Base-by-base conservation (phyloP, 2,329 filamentous ascomycete genomes). In the Pseudogymnoascus sp. region DNA sequence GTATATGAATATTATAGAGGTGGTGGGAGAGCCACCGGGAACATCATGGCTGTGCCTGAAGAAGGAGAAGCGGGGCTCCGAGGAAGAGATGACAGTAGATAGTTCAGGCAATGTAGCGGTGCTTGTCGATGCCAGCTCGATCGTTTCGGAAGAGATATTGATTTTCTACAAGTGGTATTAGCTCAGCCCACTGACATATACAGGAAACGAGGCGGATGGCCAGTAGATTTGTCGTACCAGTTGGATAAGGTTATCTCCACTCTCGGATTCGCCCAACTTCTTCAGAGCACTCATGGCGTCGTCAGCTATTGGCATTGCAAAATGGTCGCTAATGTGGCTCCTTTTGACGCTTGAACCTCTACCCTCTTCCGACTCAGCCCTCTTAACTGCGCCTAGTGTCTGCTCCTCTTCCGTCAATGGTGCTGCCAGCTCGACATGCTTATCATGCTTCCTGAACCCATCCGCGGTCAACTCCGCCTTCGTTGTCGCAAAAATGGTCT, bases 391-490 rank as follows among this genome's bases (percentile, higher is more conserved):
- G 33, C 84, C 84, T 64, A 91, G 75, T 2, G 81, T 82, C 67
- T 82, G 78, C 76, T 94, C 90, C 74, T 93, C 89, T 70, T 90
- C 86, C 0, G 90, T 94, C 66, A 94, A 77, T 14, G 90, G 90
- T 12, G 88, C 88, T 35, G 79, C 83, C 37, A 85, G 71, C 63
- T 77, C 76, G 6, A 76, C 79, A 71, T 93, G 89, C 57, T 81
- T 81, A 69, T 91, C 87, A 70, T 91, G 88, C 69, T 82, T 85
- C 68, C 80, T 78, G 76, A 92, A 94, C 0, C 90, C 90, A 39
- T 80, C 77, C 11, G 80, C 76, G 6, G 78, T 90, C 64, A 94
- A 76, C 75, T 94, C 90, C 18, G 84, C 81, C 22, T 84, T 76
- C 39, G 80, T 82, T 1, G 88, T 93, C 9, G 82, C 83, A 71